Evolutionary conservation across 2,329 filamentous ascomycete genomes (phyloP), one percentile per base, ranked within the genome.

Genomic region (Magnaporthales sp.): DNA sequence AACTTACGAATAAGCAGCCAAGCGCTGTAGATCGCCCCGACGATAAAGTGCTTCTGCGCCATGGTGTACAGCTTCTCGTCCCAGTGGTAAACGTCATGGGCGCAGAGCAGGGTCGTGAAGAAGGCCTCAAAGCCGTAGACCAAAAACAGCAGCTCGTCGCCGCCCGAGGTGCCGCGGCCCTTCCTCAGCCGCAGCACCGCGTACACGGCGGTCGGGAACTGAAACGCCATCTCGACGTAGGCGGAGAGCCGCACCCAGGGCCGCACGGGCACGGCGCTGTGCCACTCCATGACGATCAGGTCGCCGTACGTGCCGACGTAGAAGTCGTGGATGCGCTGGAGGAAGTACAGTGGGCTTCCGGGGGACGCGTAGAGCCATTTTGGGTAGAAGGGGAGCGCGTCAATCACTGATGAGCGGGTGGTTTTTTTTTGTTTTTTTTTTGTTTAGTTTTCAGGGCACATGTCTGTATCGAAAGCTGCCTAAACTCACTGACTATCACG

Each of bases 351-450:
- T 0, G 84, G 84, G 0, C 79, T 73, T 4, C 73, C 76, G 0
- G 77, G 71, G 0, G 76, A 67, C 2, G 75, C 71, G 74, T 80
- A 84, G 62, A 86, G 78, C 64, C 74, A 75, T 1, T 71, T 67
- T 0, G 85, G 85, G 72, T 86, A 86, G 70, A 84, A 78, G 32
- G 79, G 78, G 46, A 84, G 79, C 63, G 84, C 80, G 70, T 87
- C 85, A 62, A 86, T 78, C 70, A 79, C 84, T 86, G 27, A 60
- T 7, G 56, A 60, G 54, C 26, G 54, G 0, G 9, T 24, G 11
- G n/a, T 1, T 58, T 26, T 26, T 15, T 11, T 58, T 27, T 11
- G 24, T 58, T 26, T 58, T 15, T 24, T 15, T 10, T 24, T 7
- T 5, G 22, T 26, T 58, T 13, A 7, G 15, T 51, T 51, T 51